A percentile compares a stretch with the other conserved stretches of the same genome.
Evolutionary conservation across 805 yeast species (phyloP).

Genomic region (Suhomyces vadensis): DNA sequence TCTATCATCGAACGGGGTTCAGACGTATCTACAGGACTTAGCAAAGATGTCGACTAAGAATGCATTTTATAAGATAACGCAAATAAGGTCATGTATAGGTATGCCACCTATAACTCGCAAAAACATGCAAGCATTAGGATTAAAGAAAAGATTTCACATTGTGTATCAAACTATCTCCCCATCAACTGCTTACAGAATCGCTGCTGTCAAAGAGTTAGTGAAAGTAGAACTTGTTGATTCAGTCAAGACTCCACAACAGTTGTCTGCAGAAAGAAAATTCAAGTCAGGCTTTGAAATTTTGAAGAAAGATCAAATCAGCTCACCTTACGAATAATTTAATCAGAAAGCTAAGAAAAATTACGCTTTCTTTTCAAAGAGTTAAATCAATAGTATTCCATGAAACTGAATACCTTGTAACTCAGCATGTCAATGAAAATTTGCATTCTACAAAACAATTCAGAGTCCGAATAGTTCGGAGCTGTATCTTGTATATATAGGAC

Average conservation of each 20-base stretch:
- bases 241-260: constrained; percentile 50
- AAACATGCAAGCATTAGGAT: constrained; percentile 72
- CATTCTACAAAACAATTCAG: no score
- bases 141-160: constrained; percentile 69
- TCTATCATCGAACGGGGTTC: background rate
- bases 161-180: constrained; percentile 75
- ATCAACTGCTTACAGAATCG: constrained; percentile 80
- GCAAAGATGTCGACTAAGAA: constrained; percentile 13
- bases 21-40: background rate
- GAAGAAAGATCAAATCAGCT: constrained; percentile 8
- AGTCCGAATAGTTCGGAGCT: no score
- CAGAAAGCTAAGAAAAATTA: background rate
- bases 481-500: no score
- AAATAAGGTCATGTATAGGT: constrained; percentile 81
- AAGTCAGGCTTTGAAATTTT: constrained; percentile 56
- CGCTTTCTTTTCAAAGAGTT: no score
- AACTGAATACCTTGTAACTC: no score
- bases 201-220: constrained; percentile 82
- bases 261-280: constrained; percentile 56
- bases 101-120: constrained; percentile 67
- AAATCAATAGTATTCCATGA: no score
- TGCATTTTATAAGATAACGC: constrained; percentile 59
- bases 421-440: no score
- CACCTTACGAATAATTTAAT: background rate
- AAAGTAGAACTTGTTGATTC: constrained; percentile 71